phyloP scores from a whole-genome alignment of 2,329 filamentous ascomycete genomes.

The Alternaria arborescens region DNA sequence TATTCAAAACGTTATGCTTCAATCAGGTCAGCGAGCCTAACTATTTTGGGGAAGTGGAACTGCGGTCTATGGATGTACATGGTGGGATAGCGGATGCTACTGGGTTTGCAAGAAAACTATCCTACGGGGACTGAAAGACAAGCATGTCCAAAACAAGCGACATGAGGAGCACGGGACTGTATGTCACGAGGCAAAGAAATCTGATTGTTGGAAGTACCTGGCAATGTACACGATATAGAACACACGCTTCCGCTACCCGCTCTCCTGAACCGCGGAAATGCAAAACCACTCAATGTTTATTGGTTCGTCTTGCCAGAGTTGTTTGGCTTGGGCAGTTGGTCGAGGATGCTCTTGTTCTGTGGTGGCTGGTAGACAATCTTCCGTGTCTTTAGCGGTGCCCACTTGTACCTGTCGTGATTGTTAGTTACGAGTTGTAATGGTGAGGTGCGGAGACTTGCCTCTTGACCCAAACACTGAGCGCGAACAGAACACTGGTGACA shows the following conservation, averaged over 20 bases:
- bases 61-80: not conserved
- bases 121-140: not conserved
- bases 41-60: slow-evolving; percentile 74
- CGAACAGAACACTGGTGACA: slow-evolving; percentile 79
- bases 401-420: slow-evolving; percentile 77
- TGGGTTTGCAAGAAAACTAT: not conserved
- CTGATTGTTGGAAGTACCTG: slow-evolving; percentile 47
- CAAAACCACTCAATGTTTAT: slow-evolving; percentile 30
- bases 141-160: not conserved
- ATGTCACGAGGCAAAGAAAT: slow-evolving; percentile 26
- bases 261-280: slow-evolving; percentile 30
- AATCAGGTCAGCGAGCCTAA: slow-evolving; percentile 62
- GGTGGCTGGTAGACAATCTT: slow-evolving; percentile 91
- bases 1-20: slow-evolving; percentile 71
- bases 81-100: not conserved
- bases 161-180: not conserved
- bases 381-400: slow-evolving; percentile 92
- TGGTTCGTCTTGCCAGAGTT: slow-evolving; percentile 46
- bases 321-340: slow-evolving; percentile 44
- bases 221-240: slow-evolving; percentile 53
- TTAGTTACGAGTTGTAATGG: slow-evolving; percentile 32
- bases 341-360: slow-evolving; percentile 39
- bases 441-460: slow-evolving; percentile 59
- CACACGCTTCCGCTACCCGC: slow-evolving; percentile 40
- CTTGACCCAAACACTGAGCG: slow-evolving; percentile 96